Evolutionary conservation across 768 basidiomycete genomes (phyloP).

Genomic region (Trichaptum fuscoviolaceum): DNA sequence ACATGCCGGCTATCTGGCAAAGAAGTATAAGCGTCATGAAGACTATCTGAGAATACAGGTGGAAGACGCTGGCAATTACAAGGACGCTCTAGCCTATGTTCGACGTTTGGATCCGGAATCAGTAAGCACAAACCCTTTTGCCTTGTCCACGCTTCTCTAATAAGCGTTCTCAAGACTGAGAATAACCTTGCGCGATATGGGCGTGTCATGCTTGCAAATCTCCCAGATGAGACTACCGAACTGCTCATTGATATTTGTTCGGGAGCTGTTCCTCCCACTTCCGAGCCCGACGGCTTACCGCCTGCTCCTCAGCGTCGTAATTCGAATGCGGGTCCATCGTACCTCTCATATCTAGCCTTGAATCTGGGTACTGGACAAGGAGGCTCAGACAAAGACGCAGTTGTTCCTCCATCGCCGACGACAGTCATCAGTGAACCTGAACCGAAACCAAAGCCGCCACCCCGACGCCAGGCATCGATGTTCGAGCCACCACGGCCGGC

Average conservation of each 20-base stretch:
- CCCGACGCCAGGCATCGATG: constrained; percentile 14
- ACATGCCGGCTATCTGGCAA: constrained; percentile 90
- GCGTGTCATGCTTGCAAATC: constrained; percentile 71
- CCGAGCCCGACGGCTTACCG: constrained; percentile 33
- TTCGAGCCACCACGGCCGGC: constrained; percentile 14
- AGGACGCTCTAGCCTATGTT: constrained; percentile 78
- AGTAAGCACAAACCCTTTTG: constrained; percentile 40
- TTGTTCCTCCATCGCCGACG: constrained; percentile 10
- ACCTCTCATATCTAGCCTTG: constrained; percentile 76
- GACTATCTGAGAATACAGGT: constrained; percentile 93
- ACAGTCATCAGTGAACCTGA: constrained; percentile 9
- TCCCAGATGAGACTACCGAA: constrained; percentile 86
- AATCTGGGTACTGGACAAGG: constrained; percentile 41
- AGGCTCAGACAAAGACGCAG: neutral
- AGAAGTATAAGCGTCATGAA: constrained; percentile 86
- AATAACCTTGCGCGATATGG: constrained; percentile 86
- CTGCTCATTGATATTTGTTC: constrained; percentile 92
- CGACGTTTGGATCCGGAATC: constrained; percentile 71
- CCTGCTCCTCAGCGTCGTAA: constrained; percentile 23
- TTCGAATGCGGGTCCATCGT: constrained; percentile 45
- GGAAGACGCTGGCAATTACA: constrained; percentile 81
- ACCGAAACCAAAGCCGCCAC: constrained; percentile 24
- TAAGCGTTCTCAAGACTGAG: constrained; percentile 57
- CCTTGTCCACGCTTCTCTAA: constrained; percentile 3
- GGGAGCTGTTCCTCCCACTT: constrained; percentile 41